Percentiles rank a stretch among this genome's conserved stretches.
These are phyloP conservation scores for Komagataella populi DNA, from an alignment of 805 yeast species.

Conservation along the genomic window DNA sequence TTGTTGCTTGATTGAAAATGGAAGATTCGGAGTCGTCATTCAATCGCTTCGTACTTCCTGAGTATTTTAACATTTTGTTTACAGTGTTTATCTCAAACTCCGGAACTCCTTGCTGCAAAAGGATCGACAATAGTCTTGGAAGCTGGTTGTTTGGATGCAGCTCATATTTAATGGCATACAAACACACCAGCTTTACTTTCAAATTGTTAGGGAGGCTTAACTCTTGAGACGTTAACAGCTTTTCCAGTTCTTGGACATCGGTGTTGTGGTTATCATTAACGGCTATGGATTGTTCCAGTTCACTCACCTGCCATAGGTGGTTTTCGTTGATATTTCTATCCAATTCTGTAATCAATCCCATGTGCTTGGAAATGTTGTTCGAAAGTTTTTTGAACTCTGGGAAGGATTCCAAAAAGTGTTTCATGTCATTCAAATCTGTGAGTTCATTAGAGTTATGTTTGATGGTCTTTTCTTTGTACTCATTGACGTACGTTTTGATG, in stretches of 20 bases:
- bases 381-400: slow-evolving; percentile 89
- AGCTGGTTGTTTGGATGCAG: slow-evolving; percentile 30
- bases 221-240: slow-evolving; percentile 26
- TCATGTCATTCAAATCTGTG: slow-evolving; percentile 78
- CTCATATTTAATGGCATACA: slow-evolving; percentile 68
- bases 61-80: slow-evolving; percentile 28
- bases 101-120: slow-evolving; percentile 22
- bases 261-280: slow-evolving; percentile 41
- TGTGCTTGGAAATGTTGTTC: slow-evolving; percentile 83
- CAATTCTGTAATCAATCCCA: slow-evolving; percentile 78
- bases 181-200: slow-evolving; percentile 59
- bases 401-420: slow-evolving; percentile 77
- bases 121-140: slow-evolving; percentile 19
- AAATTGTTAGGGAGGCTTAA: slow-evolving; percentile 20
- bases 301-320: slow-evolving; percentile 75
- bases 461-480: slow-evolving; percentile 60
- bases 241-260: slow-evolving; percentile 44
- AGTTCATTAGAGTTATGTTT: slow-evolving; percentile 52
- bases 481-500: slow-evolving; percentile 72
- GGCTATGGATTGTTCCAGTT: slow-evolving; percentile 76
- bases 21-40: slow-evolving; percentile 19
- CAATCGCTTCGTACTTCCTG: slow-evolving; percentile 29
- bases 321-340: slow-evolving; percentile 54
- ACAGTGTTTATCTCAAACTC: slow-evolving; percentile 26
- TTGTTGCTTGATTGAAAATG: slow-evolving; percentile 10